Base-by-base conservation (phyloP, 176 grass and related monocot genomes). In the Aegilops tauschii region DNA sequence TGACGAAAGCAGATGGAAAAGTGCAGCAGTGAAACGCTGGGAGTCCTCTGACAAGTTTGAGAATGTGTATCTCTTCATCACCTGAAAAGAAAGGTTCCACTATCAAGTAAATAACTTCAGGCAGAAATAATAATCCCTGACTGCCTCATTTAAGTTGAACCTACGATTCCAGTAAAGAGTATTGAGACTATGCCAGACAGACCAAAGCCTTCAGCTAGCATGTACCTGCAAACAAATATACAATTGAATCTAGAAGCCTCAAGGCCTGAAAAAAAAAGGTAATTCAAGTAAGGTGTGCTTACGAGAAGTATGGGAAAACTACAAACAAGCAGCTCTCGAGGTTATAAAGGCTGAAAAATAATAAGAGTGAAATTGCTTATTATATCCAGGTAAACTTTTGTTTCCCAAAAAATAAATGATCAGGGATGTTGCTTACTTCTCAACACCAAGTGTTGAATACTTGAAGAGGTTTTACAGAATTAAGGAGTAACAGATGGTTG, bases 271-370 rank as follows among this genome's bases (percentile, higher is more conserved):
- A 84, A 16, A 78, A 25, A 88, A 25, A 25, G 23, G 73, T 2
- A 34, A 21, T 73, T 66, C 63, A 36, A 39, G 31, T 17, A 85
- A 80, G 77, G 69, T 63, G 84, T 21, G 8, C 95, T 98, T 90
- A 98, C 95, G 95, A 98, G 73, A 98, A 98, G 77, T 98, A 98
- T 56, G 95, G 93, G 52, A 98, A 98, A 75, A 98, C 89, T 28
- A 98, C 95, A 89, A 98, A 98, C 76, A 98, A 87, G 68, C 95
- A 98, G 77, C 95, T 93, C 86, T 98, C 95, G 78, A 98, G 79
- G 67, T 95, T 98, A 83, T 95, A 83, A 87, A 98, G 95, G 81
- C 95, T 98, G 91, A 93, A 84, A 80, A 83, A 75, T 21, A 42
- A 61, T 12, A 39, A 7, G 5, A 54, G n/a, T 83, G 61, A 18